Conservation (phyloP, 2,329 filamentous ascomycete species). For the Colletotrichum acutatum region DNA sequence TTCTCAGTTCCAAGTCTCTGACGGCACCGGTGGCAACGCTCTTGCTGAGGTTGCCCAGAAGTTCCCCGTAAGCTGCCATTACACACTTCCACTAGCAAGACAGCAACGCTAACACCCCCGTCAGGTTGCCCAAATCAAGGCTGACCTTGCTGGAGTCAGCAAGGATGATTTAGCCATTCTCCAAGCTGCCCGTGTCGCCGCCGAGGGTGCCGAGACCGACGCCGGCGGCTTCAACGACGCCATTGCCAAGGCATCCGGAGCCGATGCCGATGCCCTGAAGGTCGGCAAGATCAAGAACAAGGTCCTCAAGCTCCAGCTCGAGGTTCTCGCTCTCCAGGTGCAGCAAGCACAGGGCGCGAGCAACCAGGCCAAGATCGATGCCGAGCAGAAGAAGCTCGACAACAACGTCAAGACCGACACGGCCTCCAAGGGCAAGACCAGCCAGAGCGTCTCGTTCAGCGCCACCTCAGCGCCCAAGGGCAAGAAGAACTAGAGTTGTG, state of each 20-base stretch:
- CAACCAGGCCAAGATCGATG: constrained; percentile 54
- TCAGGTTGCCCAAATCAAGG: constrained; percentile 34
- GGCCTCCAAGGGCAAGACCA: constrained; percentile 46
- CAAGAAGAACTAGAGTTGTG: background rate
- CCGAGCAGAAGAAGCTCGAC: constrained; percentile 62
- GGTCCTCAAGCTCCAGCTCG: constrained; percentile 66
- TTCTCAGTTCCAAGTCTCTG: constrained; percentile 56
- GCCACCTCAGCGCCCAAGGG: constrained; percentile 35
- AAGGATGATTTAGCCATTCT: constrained; percentile 61
- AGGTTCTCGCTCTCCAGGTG: constrained; percentile 62
- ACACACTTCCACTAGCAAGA: too few species aligned
- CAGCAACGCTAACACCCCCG: background rate
- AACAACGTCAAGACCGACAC: constrained; percentile 59
- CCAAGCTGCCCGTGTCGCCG: constrained; percentile 58
- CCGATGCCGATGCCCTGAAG: constrained; percentile 57
- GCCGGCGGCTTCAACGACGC: constrained; percentile 62
- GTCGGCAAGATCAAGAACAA: constrained; percentile 71
- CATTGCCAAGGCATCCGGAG: constrained; percentile 56
- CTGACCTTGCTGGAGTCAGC: constrained; percentile 58
- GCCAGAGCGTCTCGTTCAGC: constrained; percentile 49
- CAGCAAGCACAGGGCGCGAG: constrained; percentile 60
- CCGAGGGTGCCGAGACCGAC: constrained; percentile 64
- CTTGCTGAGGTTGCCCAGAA: constrained; percentile 63
- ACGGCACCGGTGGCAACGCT: constrained; percentile 63
- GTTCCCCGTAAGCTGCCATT: constrained; percentile 56